Evolutionary conservation across 805 yeast genomes (phyloP).

Genomic region (Yarrowia alimentaria): DNA sequence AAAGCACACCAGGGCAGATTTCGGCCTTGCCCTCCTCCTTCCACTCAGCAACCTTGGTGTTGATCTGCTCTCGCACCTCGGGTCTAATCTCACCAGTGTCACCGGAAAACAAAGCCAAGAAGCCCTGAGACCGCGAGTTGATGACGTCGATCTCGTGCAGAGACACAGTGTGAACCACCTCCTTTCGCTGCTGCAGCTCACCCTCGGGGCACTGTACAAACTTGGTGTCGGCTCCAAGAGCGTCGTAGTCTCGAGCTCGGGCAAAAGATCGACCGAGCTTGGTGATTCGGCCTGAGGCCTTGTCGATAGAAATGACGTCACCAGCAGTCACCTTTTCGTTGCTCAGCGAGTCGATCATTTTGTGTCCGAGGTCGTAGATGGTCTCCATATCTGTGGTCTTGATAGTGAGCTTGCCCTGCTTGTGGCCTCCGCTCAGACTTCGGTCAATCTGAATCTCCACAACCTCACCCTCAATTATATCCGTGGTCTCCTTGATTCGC

Average conservation of each 20-base stretch:
- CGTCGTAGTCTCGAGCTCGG: slow-evolving; percentile 95
- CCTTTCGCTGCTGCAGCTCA: slow-evolving; percentile 92
- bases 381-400: slow-evolving; percentile 99
- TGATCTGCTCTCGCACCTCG: slow-evolving; percentile 94
- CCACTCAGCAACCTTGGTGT: slow-evolving; percentile 96
- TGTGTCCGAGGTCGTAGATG: slow-evolving; percentile 88
- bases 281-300: slow-evolving; percentile 90
- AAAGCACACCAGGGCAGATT: slow-evolving; percentile 94
- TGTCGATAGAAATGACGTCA: slow-evolving; percentile 92
- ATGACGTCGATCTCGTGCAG: slow-evolving; percentile 97
- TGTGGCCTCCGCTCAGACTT: slow-evolving; percentile 94
- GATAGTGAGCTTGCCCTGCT: slow-evolving; percentile 95
- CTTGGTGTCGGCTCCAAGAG: slow-evolving; percentile 97
- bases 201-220: slow-evolving; percentile 99
- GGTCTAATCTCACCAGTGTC: slow-evolving; percentile 97
- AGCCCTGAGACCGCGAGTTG: slow-evolving; percentile 96
- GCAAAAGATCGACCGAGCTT: slow-evolving; percentile 95
- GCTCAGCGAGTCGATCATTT: slow-evolving; percentile 91
- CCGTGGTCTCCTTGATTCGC: slow-evolving; percentile 94
- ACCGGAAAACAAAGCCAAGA: slow-evolving; percentile 90
- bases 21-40: slow-evolving; percentile 98
- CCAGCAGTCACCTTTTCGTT: slow-evolving; percentile 96
- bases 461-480: slow-evolving; percentile 97
- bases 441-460: slow-evolving; percentile 94
- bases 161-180: slow-evolving; percentile 96